phyloP scores from a whole-genome alignment of 345 rosid species.

The Gossypioides kirkii region DNA sequence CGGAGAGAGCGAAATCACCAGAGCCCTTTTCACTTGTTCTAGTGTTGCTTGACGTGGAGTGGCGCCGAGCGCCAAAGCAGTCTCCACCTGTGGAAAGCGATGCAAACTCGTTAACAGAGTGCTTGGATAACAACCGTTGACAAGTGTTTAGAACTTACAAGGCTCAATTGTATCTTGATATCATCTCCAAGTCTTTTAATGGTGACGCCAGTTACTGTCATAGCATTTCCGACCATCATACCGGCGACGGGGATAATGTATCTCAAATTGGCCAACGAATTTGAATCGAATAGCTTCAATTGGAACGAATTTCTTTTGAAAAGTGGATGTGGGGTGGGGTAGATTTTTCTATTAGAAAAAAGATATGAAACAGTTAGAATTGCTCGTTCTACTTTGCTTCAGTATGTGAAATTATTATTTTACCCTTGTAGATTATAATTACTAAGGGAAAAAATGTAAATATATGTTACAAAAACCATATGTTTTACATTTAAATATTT shows the following conservation, averaged over 20 bases:
- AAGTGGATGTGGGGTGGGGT: constrained; percentile 46
- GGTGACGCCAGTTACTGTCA: constrained; percentile 87
- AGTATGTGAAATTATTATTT: no score
- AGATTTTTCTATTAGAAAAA: no score
- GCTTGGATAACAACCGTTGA: neutral
- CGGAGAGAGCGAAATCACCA: constrained; percentile 80
- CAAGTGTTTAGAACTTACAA: constrained; percentile 33
- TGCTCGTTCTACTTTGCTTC: no score
- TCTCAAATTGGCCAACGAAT: no score
- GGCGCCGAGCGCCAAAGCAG: constrained; percentile 85
- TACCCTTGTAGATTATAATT: no score
- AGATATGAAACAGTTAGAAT: no score
- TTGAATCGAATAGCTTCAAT: no score
- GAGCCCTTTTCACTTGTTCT: constrained; percentile 68
- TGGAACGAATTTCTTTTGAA: no score
- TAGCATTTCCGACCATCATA: constrained; percentile 95
- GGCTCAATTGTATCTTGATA: constrained; percentile 61
- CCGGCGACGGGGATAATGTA: constrained; percentile 85
- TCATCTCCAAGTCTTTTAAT: constrained; percentile 88
- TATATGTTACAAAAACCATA: no score
- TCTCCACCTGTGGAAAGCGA: constrained; percentile 53
- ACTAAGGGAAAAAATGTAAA: no score
- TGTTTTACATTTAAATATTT: no score
- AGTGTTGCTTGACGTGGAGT: constrained; percentile 73
- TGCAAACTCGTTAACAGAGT: neutral